Evolutionary conservation across 371 early-diverging fungal genomes (phyloP).

Genomic region (Capillidium heterosporum): DNA sequence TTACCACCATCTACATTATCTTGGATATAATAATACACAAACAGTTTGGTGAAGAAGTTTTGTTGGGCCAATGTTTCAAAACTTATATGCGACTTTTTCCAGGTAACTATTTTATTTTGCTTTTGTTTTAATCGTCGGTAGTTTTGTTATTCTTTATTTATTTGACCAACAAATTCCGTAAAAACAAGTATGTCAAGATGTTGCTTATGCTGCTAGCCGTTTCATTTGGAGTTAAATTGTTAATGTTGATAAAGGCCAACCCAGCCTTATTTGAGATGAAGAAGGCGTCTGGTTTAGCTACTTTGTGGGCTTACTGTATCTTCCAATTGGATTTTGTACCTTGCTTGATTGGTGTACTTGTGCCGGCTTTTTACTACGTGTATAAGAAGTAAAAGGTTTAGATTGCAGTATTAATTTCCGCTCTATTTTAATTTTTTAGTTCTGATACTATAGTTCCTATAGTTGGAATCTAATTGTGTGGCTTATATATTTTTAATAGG

Average conservation of each 20-base stretch:
- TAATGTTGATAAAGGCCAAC: not conserved
- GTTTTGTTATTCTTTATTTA: slow-evolving; percentile 3
- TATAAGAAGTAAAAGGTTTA: not conserved
- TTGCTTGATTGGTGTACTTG: slow-evolving; percentile 1
- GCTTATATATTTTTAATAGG: too few relatives aligned
- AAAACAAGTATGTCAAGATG: not conserved
- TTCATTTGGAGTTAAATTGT: not conserved
- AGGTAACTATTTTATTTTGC: not conserved
- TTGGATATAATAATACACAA: not conserved
- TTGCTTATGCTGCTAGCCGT: not conserved
- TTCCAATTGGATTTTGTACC: slow-evolving; percentile 5
- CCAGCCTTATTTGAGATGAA: not conserved
- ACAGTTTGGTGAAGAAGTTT: not conserved
- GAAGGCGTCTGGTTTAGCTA: not conserved
- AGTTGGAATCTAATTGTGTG: too few relatives aligned
- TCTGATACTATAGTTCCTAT: too few relatives aligned
- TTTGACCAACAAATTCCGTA: not conserved
- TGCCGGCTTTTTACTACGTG: slow-evolving; percentile 1
- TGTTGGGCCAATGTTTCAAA: not conserved
- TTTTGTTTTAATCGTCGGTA: not conserved
- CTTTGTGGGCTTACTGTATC: slow-evolving; percentile 1
- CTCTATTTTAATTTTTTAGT: too few relatives aligned
- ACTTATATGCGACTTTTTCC: not conserved
- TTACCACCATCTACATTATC: not conserved
- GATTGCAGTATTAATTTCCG: too few relatives aligned